Evolutionary conservation across 2,329 filamentous ascomycete genomes (phyloP).

Genomic region (Fusarium odoratissimum): DNA sequence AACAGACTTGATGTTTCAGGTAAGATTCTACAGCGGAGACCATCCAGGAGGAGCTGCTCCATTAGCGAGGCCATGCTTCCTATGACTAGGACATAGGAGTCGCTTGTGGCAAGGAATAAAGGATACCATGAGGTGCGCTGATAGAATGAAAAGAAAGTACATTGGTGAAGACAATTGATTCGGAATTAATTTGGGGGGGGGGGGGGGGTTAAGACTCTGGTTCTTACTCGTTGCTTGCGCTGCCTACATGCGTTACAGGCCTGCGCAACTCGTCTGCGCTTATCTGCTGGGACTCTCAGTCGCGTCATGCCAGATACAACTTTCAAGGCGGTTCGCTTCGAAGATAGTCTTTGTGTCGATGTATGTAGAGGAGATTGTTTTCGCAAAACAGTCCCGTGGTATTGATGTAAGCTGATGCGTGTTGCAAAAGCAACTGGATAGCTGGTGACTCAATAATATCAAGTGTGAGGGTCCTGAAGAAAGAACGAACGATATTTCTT

Average conservation of each 20-base stretch:
- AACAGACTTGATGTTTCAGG: background rate
- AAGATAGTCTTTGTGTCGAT: background rate
- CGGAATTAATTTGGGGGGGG: too few relatives aligned
- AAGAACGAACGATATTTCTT: background rate
- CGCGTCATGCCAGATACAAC: constrained; percentile 58
- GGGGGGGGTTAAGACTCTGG: background rate
- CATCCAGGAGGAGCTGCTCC: background rate
- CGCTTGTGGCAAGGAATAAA: background rate
- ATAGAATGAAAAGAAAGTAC: background rate
- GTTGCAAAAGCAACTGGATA: background rate
- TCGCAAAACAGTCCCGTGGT: background rate
- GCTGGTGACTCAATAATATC: background rate
- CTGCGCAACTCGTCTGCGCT: constrained; percentile 71
- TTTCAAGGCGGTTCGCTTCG: background rate
- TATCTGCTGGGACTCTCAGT: constrained; percentile 67
- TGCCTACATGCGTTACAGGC: constrained; percentile 74
- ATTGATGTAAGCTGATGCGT: background rate
- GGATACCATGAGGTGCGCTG: background rate
- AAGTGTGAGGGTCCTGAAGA: background rate
- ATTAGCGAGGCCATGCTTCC: background rate
- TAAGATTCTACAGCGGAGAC: background rate
- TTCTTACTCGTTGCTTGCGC: constrained; percentile 73
- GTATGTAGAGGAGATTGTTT: background rate
- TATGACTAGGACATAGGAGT: background rate
- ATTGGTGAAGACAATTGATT: background rate